Percentiles rank a stretch among this genome's conserved stretches.
phyloP scores from a whole-genome alignment of 2,329 filamentous ascomycete species.

The Trichophyton simii region DNA sequence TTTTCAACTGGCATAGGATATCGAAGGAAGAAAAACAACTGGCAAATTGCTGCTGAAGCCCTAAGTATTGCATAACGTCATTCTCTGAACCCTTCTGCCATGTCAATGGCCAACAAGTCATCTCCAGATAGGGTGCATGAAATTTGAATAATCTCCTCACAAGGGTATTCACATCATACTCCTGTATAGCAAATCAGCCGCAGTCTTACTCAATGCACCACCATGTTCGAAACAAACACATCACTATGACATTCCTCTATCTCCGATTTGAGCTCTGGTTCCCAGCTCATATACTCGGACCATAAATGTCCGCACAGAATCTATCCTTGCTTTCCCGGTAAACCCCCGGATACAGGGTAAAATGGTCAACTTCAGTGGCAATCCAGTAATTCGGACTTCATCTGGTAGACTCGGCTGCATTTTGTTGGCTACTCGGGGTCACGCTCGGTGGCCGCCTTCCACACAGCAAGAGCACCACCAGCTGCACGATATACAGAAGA shows the following conservation, averaged over 20 bases:
- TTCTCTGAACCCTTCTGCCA: not conserved
- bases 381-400: not conserved
- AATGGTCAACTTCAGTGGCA: not conserved
- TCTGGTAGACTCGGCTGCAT: not conserved
- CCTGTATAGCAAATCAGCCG: not conserved
- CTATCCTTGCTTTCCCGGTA: not conserved
- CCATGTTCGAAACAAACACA: not conserved
- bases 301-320: not conserved
- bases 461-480: not conserved
- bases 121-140: not conserved
- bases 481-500: not conserved
- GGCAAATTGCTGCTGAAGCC: conserved; percentile 70
- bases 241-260: not conserved
- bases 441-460: not conserved
- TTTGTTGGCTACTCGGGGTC: not conserved
- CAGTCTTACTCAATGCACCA: not conserved
- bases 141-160: not conserved
- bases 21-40: conserved; percentile 69
- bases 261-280: not conserved
- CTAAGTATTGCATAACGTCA: conserved; percentile 20
- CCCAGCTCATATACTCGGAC: not conserved
- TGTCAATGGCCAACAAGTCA: not conserved
- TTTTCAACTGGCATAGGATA: conserved; percentile 39
- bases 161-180: not conserved
- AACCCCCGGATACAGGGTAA: not conserved